These are phyloP conservation scores for Apiospora aurea DNA, from an alignment of 2,329 filamentous ascomycete species.

Conservation along the genomic window DNA sequence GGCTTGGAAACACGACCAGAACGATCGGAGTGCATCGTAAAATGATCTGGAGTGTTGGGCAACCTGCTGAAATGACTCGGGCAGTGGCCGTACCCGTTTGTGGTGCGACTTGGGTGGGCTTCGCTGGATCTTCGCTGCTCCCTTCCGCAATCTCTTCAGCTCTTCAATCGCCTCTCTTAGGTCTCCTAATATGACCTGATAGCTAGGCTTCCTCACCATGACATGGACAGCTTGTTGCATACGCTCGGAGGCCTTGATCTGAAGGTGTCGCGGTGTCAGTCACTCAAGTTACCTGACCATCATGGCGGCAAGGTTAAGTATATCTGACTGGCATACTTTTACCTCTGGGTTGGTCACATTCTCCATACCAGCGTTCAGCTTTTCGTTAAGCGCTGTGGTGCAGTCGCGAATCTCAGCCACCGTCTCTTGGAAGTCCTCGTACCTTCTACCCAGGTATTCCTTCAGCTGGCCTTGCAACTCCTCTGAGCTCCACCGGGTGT, in stretches of 20 bases:
- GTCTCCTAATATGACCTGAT: slow-evolving; percentile 25
- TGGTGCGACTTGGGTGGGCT: slow-evolving; percentile 5
- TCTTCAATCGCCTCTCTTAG: slow-evolving; percentile 30
- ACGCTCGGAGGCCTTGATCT: background rate
- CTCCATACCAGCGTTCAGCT: background rate
- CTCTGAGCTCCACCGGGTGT: slow-evolving; percentile 25
- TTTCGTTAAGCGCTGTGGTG: background rate
- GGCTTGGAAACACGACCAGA: slow-evolving; percentile 29
- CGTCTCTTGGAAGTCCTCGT: slow-evolving; percentile 2
- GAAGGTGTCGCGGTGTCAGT: background rate
- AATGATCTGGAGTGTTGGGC: slow-evolving; percentile 27
- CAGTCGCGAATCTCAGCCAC: slow-evolving; percentile 8
- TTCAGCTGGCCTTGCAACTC: slow-evolving; percentile 17
- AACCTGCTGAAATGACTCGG: slow-evolving; percentile 20
- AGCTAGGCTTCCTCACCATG: slow-evolving; percentile 26
- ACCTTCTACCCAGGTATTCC: slow-evolving; percentile 21
- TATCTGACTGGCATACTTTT: background rate
- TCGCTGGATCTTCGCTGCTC: slow-evolving; percentile 27
- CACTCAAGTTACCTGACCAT: background rate
- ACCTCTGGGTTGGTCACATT: background rate
- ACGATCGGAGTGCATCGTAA: slow-evolving; percentile 26
- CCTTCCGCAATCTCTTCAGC: slow-evolving; percentile 30
- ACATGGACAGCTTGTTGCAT: slow-evolving; percentile 24
- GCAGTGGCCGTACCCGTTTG: slow-evolving; percentile 22
- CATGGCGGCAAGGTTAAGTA: background rate